Conservation (phyloP, 2,329 filamentous ascomycete species). For the Aspergillus jensenii region DNA sequence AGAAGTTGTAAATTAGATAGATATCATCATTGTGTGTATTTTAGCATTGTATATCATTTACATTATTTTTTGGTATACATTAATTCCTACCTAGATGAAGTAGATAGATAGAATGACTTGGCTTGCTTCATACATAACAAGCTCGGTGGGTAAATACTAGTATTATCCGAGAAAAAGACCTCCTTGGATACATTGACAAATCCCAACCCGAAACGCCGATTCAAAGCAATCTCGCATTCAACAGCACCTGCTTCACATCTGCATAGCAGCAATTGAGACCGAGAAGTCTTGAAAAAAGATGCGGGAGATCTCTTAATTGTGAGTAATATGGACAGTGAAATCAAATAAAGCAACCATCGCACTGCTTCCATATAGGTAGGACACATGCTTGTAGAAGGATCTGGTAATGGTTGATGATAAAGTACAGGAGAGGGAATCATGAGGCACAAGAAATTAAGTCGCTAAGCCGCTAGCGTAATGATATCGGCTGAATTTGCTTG, state of each 20-base stretch:
- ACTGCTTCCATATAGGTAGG: not conserved
- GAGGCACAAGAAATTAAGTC: not conserved
- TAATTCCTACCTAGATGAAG: not conserved
- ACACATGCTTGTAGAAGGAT: not conserved
- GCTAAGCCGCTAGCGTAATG: not conserved
- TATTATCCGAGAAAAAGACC: not conserved
- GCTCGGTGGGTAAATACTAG: not conserved
- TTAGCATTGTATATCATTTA: constrained; percentile 4
- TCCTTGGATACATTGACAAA: not conserved
- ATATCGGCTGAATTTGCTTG: not conserved
- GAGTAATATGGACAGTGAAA: not conserved
- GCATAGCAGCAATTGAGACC: constrained; percentile 7
- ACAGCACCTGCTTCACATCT: constrained; percentile 3
- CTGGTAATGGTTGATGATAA: not conserved
- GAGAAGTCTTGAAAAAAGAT: not conserved
- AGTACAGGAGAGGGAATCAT: not conserved
- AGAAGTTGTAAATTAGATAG: constrained; percentile 60
- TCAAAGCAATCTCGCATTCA: not conserved
- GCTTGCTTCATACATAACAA: not conserved
- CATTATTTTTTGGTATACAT: not conserved
- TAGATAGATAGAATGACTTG: not conserved
- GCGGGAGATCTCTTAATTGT: not conserved
- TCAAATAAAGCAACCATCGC: not conserved
- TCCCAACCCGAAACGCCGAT: constrained; percentile 1
- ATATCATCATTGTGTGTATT: not conserved